Evolutionary conservation across 1,284 basidiomycete genomes (phyloP), one percentile per base, ranked within the genome.

Genomic region (Leccinum pallidistipes): DNA sequence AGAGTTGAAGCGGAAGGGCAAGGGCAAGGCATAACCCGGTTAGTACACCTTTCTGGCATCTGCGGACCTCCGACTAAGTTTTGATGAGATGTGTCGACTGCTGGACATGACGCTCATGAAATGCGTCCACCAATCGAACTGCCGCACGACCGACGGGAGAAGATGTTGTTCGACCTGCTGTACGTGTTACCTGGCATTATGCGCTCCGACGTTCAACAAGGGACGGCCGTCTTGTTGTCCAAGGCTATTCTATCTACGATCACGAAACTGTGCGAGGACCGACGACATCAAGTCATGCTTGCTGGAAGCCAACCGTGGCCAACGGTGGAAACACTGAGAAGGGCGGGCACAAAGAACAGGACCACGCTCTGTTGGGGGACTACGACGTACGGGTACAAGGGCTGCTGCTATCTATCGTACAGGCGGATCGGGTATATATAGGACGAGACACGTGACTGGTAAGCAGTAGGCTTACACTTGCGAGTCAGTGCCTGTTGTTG

Each of bases 161-260:
- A 21, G 2, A 21, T 21, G 77, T 80, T 97, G 3, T 94, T 97
- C 65, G 95, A 97, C 69, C 79, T 97, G 12, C 82, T 98, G 10
- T 87, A 91, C 63, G 87, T 92, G 18, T 79, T 95, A 12, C 88
- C 90, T 5, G 81, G 85, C 21, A 82, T 90, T 55, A 81, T 80
- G 65, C 81, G 85, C 32, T 65, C 80, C 61, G 86, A 87, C 55
- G 78, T 49, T 49, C 47, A 49, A 49, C 47, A 49, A 27, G 24
- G 27, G 50, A 52, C 29, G 27, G 29, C 49, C 27, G 49, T 50
- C 27, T 50, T 50, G 7, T 14, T 50, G 10, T 51, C 49, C 49
- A 29, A 51, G 49, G 49, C 27, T 14, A 51, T 51, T 51, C 27
- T 51, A 10, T 51, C 49, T 51, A 51, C 49, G 49, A 51, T 51